phyloP scores from a whole-genome alignment of 768 basidiomycete species.

The Russula griseocarnosa region DNA sequence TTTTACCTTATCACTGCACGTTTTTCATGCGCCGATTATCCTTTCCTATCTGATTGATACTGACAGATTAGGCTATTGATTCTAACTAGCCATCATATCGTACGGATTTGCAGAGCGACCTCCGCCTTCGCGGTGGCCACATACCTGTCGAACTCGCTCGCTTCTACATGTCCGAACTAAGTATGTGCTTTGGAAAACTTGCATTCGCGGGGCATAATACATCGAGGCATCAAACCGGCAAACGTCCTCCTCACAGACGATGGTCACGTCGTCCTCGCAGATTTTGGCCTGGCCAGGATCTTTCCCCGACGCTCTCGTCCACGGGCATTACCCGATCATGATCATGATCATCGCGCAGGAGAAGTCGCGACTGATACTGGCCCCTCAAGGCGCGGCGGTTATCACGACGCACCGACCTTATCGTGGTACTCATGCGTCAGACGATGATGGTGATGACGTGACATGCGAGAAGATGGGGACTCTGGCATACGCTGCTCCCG shows the following conservation, averaged over 20 bases:
- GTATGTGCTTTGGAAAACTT: constrained; percentile 34
- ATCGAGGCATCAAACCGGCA: constrained; percentile 49
- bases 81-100: constrained; percentile 15
- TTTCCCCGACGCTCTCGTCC: constrained; percentile 7
- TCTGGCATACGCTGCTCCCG: constrained; percentile 25
- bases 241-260: constrained; percentile 29
- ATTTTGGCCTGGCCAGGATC: constrained; percentile 29
- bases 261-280: constrained; percentile 25
- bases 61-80: constrained; percentile 5
- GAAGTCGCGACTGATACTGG: neutral
- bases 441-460: constrained; percentile 17
- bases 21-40: neutral
- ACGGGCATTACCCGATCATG: neutral
- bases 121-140: constrained; percentile 21
- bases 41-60: neutral
- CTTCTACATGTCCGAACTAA: constrained; percentile 25
- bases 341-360: neutral
- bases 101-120: constrained; percentile 24
- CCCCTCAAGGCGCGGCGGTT: neutral
- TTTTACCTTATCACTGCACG: constrained; percentile 28
- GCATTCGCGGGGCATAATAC: constrained; percentile 42
- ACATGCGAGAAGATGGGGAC: constrained; percentile 25
- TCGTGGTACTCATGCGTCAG: neutral
- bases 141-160: constrained; percentile 19
- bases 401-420: constrained; percentile 22